Evolutionary conservation across 371 early-diverging fungal genomes (phyloP), one percentile per base, ranked within the genome.

Genomic region (Dichotomocladium elegans): DNA sequence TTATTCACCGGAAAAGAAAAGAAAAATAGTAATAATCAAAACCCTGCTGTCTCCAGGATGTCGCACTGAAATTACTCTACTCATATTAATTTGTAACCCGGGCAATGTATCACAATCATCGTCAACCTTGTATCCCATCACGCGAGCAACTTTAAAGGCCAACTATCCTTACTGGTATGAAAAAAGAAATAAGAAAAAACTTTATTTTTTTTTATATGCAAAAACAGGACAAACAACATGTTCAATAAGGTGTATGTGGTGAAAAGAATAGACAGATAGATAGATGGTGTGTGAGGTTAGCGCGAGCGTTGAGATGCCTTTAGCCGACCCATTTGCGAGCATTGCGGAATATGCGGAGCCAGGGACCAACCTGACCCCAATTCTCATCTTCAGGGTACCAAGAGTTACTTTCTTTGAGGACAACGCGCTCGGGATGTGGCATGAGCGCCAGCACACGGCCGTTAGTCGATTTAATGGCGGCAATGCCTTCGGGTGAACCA

Each of bases 391-490:
- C 51, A 11, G 92, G 91, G 45, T 88, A 79, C 87, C 91, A 98
- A 15, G 96, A 94, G 66, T 94, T 93, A 46, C 90, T 80, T 50
- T 86, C 83, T 33, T 86, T 83, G 35, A 90, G 77, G 2, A 91
- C 81, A 34, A 91, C 90, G 47, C 98, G 86, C 78, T 98, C 98
- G 11, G 98, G 98, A 62, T 98, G 98, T 50, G 98, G 98, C 98
- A 98, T 98, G 79, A 96, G 79, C 22, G 90, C 89, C 60, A 95
- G 63, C 4, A 95, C 90, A 52, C 96, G 86, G 15, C 97, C 98
- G 53, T 92, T 87, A 41, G 83, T 81, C 0, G 89, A 86, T 41
- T 83, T 69, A 4, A 93, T 79, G 24, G 89, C 96, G 22, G 97
- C 87, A 52, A 96, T 79, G 54, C 93, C 95, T 42, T 74, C 46